Evolutionary conservation across 2,329 filamentous ascomycete species (phyloP), one percentile per base, ranked within the genome.

Genomic region (Phyllosticta ampelicida): DNA sequence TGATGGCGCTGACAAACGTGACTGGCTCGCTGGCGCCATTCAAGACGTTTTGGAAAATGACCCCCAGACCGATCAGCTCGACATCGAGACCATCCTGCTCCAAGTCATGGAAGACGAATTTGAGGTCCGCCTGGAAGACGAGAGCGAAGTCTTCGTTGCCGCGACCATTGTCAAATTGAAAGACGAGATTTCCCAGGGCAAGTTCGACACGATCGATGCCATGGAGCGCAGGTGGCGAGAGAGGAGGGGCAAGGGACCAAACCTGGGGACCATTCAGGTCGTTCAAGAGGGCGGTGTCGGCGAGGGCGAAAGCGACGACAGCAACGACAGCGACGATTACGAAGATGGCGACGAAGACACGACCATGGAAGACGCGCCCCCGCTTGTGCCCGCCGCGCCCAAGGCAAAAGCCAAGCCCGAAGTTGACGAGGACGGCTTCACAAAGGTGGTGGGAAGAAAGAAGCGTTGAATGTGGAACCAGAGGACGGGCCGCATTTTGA

Each of bases 21-120:
- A 96, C 79, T 97, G 91, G 92, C 89, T 99, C 67, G 92, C 89
- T 55, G 91, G 90, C 62, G 88, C 87, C 50, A 80, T 97, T 56
- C 86, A 86, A 60, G 89, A 96, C 23, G 83, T 96, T 62, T 86
- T 96, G 65, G 77, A 67, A 2, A 64, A 62, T 18, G 73, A 77
- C 10, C 78, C 83, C 1, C 77, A 83, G 58, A 84, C 88, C 10
- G 87, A 96, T 65, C 76, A 81, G 18, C 84, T 86, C 62, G 90
- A 96, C 65, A 77, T 96, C 50, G 92, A 97, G 76, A 81, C 86
- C 48, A 84, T 95, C 55, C 78, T 97, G 53, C 77, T 96, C 52
- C 89, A 96, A 67, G 85, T 96, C 61, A 94, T 97, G 86, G 81
- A 87, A 62, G 94, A 97, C 75, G 94, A 99, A 73, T 99, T 97